Base-by-base conservation (phyloP, 2,329 filamentous ascomycete species). In the Ceratocystis smalleyi region DNA sequence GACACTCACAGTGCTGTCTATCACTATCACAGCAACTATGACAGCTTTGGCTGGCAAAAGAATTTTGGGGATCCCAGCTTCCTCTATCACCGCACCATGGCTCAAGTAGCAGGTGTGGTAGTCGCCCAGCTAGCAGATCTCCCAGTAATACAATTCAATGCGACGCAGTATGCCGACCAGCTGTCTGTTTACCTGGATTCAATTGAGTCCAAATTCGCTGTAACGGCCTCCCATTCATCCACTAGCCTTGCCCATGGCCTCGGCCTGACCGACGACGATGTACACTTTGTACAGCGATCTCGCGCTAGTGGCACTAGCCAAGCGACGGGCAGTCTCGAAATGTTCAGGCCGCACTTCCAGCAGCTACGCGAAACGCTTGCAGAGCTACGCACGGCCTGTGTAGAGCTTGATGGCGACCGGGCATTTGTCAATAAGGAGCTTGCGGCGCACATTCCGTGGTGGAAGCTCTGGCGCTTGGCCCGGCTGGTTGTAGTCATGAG, bases 21-120 rank as follows among this genome's bases (percentile, higher is more conserved):
- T 71, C 87, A 89, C 70, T 96, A 96, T 73, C 91, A 96, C 75
- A 86, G 85, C 72, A 95, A 96, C 77, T 95, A 95, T 74, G 91
- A 95, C 73, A 89, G 85, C 70, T 94, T 91, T 73, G 78, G 87
- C 73, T 96, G 91, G 91, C 95, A 95, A 89, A 80, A 85, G 64
- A 82, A 80, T 27, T 94, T 83, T 68, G 90, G 89, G 51, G 91
- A 96, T 70, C 79, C 79, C 1, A 81, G 78, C 24, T 85, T 83
- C 65, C 76, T 80, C 57, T 88, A 89, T 70, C 87, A 89, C 73
- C 73, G 78, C 67, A 77, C 85, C 59, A 82, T 85, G 76, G 79
- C 86, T 1, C 85, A 87, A 71, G 72, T 91, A 12, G 78, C 86
- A 55, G 82, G 81, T 19, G 71, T 89, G 51, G 75, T 85, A 24